Evolutionary conservation across 768 basidiomycete species (phyloP), one percentile per base, ranked within the genome.

Genomic region (Lentinula guzmanii): DNA sequence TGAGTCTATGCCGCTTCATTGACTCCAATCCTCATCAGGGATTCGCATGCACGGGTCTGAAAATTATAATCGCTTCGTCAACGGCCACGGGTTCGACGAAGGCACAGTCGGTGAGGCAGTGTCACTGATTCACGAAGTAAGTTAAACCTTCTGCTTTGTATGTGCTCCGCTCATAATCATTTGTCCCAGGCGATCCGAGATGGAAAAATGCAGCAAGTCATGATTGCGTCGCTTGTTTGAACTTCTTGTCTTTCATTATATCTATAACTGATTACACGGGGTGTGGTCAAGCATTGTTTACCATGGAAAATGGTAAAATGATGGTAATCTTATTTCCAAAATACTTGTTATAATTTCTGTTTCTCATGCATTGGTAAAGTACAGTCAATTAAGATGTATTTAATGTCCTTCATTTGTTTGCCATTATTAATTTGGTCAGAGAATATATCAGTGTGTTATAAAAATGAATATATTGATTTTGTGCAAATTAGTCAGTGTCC

Each of bases 21-120:
- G 21, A 48, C 21, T 21, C 15, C 24, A 11, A 13, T 46, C 31
- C 24, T 18, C 13, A 18, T 93, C 63, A 76, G 77, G 65, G 15
- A 60, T 60, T 37, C 48, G 41, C 13, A 93, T 92, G 89, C 85
- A 92, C 64, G 91, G 91, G 15, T 76, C 80, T 7, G 89, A 91
- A 66, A 94, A 94, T 68, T 77, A 85, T 63, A 74, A 77, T 45
- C 72, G 75, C 7, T 88, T 85, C 65, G 81, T 75, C 63, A 81
- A 82, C 58, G 89, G 90, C 7, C 78, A 87, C 33, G 86, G 85
- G 10, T 79, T 84, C 10, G 86, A 87, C 54, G 87, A 91, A 51
- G 78, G 76, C 41, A 89, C 87, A 9, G 71, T 87, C 51, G 93
- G 93, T 4, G 81, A 87, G 68, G 84, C 85, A 65, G 80, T 93